Base-by-base conservation (phyloP, 139 green algal species). In the Chloropicon primus region DNA sequence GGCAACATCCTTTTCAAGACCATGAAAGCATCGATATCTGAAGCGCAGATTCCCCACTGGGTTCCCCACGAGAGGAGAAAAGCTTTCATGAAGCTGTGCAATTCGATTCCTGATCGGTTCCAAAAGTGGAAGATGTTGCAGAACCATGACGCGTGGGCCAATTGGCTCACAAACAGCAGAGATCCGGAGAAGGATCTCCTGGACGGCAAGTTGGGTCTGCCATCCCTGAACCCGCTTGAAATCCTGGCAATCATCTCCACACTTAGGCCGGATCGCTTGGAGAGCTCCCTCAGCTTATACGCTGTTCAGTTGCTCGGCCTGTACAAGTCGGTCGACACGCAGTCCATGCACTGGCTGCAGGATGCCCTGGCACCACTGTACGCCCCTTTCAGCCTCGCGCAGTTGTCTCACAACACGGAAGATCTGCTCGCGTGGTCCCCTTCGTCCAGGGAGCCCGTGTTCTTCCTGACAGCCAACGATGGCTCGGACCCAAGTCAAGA, bases 401-500 rank as follows among this genome's bases (percentile, higher is more conserved):
- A 62, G 17, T 17, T 62, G 5, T 62, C 41, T 17, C 41, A 62
- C 41, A 62, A 62, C 41, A 62, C 41, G 5, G 41, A 62, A 17
- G 41, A 62, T 62, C 41, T 62, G 41, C 41, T 62, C 17, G 41
- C 41, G 17, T 62, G 41, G 41, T 62, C 41, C 17, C 41, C 73
- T 2, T 26, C 5, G 2, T 26, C 26, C 1, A 53, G 21, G n/a
- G 28, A 77, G 80, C 89, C 91, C 24, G 24, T 93, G 2, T 83
- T 96, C 1, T 92, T 96, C 80, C 85, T 94, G 77, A 91, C 84
- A 71, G 91, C 84, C 1, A 84, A 88, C 17, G 41, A 62, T 1
- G 89, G 89, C 2, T 85, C 89, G 1, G 91, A 96, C 80, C 91
- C 91, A 41, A 87, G 78, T 54, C 81, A 90, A 54, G 90, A 96